Evolutionary conservation across 345 rosid genomes (phyloP).

Genomic region (Theobroma cacao): DNA sequence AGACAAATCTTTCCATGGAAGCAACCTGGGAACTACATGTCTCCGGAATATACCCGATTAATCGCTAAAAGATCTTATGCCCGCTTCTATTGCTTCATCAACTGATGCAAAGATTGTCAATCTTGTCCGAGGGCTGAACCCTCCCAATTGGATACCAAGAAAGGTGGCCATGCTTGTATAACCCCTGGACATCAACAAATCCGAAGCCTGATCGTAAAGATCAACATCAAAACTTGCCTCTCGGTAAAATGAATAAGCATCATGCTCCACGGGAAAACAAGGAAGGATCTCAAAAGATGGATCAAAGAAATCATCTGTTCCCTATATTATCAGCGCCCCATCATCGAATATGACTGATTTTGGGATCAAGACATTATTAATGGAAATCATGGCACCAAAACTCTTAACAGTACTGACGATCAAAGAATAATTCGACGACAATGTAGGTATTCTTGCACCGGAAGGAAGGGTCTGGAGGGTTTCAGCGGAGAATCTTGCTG

Average conservation of each 20-base stretch:
- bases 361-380: constrained; percentile 32
- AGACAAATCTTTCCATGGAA: constrained; percentile 34
- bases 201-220: constrained; percentile 30
- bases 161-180: constrained; percentile 35
- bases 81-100: constrained; percentile 33
- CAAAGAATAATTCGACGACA: too few species aligned
- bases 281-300: constrained; percentile 2
- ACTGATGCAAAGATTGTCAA: constrained; percentile 44
- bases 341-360: constrained; percentile 35
- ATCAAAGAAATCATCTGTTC: constrained; percentile 31
- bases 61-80: constrained; percentile 21
- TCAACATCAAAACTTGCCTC: constrained; percentile 3
- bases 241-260: background rate
- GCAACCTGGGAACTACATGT: constrained; percentile 33
- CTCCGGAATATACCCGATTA: constrained; percentile 29
- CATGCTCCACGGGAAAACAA: background rate
- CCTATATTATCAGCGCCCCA: constrained; percentile 31
- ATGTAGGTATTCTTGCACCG: too few species aligned
- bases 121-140: constrained; percentile 23
- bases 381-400: background rate
- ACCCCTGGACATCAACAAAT: constrained; percentile 33
- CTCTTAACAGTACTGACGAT: constrained; percentile 22
- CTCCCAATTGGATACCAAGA: constrained; percentile 39
- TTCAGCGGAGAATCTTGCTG: too few species aligned
- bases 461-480: too few species aligned